Evolutionary conservation across 768 basidiomycete genomes (phyloP).

Genomic region (Lentinula edodes): DNA sequence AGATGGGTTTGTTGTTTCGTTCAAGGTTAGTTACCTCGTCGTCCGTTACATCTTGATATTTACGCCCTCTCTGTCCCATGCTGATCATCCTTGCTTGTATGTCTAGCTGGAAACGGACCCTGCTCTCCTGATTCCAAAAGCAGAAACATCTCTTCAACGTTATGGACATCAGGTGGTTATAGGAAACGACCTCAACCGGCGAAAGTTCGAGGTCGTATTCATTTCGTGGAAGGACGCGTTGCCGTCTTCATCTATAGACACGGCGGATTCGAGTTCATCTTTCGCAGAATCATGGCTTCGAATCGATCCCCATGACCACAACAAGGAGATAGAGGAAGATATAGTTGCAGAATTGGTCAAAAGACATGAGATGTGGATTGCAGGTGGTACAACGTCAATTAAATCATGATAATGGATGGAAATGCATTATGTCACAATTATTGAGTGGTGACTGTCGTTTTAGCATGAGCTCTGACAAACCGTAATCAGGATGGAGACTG

Average conservation of each 20-base stretch:
- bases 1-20: conserved; percentile 90
- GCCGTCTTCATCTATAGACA: conserved; percentile 11
- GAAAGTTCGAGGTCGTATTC: conserved; percentile 91
- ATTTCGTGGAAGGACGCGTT: conserved; percentile 50
- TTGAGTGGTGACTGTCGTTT: too few species aligned
- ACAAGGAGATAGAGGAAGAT: conserved; percentile 89
- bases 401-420: background rate
- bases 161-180: conserved; percentile 98
- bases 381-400: conserved; percentile 3
- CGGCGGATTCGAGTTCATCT: conserved; percentile 1
- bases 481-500: too few species aligned
- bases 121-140: conserved; percentile 82
- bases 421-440: background rate
- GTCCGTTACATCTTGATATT: background rate
- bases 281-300: conserved; percentile 63
- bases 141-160: conserved; percentile 77
- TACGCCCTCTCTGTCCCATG: background rate
- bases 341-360: conserved; percentile 73
- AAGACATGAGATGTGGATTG: conserved; percentile 72
- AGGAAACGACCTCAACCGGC: conserved; percentile 87
- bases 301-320: conserved; percentile 39
- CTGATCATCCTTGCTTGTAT: background rate
- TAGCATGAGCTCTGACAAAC: too few species aligned
- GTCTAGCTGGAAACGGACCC: conserved; percentile 89
- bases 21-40: conserved; percentile 68